A percentile compares a stretch with the other conserved stretches of the same genome.
These are phyloP conservation scores for Macroventuria anomochaeta DNA, from an alignment of 2,329 filamentous ascomycete genomes.

Conservation along the genomic window DNA sequence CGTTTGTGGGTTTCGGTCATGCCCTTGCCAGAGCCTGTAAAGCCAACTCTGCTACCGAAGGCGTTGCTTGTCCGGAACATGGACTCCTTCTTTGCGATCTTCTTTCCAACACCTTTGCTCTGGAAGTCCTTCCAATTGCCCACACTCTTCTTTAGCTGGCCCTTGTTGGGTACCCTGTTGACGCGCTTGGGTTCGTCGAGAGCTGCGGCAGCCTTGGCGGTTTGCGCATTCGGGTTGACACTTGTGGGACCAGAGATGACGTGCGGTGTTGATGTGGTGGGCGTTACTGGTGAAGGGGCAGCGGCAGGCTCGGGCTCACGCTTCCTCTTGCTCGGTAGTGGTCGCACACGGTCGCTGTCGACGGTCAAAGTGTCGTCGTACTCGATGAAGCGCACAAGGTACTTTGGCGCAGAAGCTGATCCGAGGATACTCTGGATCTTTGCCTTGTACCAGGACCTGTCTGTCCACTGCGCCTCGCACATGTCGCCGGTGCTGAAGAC, in stretches of 20 bases:
- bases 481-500: slow-evolving; percentile 87
- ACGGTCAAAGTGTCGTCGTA: slow-evolving; percentile 89
- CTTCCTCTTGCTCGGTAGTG: slow-evolving; percentile 58
- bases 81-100: slow-evolving; percentile 87
- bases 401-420: slow-evolving; percentile 87
- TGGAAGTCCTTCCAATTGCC: slow-evolving; percentile 95
- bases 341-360: slow-evolving; percentile 51
- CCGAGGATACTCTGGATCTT: slow-evolving; percentile 94
- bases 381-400: slow-evolving; percentile 92
- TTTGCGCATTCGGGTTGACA: slow-evolving; percentile 70
- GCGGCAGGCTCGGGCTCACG: slow-evolving; percentile 83
- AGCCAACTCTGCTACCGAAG: slow-evolving; percentile 88
- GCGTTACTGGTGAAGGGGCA: slow-evolving; percentile 51
- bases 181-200: slow-evolving; percentile 71
- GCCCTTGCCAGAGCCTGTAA: slow-evolving; percentile 90
- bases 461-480: slow-evolving; percentile 89
- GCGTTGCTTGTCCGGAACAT: slow-evolving; percentile 96
- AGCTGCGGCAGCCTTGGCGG: slow-evolving; percentile 66
- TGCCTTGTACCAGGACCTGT: slow-evolving; percentile 89
- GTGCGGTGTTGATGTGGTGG: slow-evolving; percentile 49
- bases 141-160: slow-evolving; percentile 88
- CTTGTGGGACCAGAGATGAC: slow-evolving; percentile 72
- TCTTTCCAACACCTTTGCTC: slow-evolving; percentile 67
- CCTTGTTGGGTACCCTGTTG: slow-evolving; percentile 84
- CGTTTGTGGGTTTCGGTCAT: slow-evolving; percentile 92